A percentile compares a stretch with the other conserved stretches of the same genome.
phyloP scores from a whole-genome alignment of 2,329 filamentous ascomycete genomes.

The Alternaria incomplexa region DNA sequence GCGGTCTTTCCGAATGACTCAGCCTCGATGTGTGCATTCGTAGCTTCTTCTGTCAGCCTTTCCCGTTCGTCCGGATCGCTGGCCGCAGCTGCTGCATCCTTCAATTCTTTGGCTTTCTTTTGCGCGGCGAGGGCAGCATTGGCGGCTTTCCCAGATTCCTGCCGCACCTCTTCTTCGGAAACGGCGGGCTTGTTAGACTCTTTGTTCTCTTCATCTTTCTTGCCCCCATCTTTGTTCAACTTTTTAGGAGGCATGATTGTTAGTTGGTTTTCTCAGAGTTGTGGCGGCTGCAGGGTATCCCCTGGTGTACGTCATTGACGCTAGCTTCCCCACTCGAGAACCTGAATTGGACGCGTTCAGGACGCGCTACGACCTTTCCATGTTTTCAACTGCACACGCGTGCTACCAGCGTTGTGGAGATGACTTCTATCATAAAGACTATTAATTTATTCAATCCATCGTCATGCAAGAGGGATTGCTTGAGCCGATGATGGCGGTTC shows the following conservation, averaged over 20 bases:
- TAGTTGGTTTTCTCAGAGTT: background rate
- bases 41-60: constrained; percentile 28
- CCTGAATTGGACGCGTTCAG: constrained; percentile 1
- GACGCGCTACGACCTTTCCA: background rate
- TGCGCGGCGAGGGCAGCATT: constrained; percentile 24
- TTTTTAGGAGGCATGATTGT: constrained; percentile 9
- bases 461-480: background rate
- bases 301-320: constrained; percentile 10
- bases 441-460: background rate
- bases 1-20: constrained; percentile 34
- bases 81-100: constrained; percentile 23
- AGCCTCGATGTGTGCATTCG: constrained; percentile 28
- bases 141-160: constrained; percentile 27
- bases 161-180: constrained; percentile 24
- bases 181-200: constrained; percentile 14
- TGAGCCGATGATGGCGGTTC: background rate
- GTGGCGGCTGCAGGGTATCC: background rate
- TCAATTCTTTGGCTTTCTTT: constrained; percentile 25
- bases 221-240: background rate
- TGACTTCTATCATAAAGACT: background rate
- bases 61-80: constrained; percentile 25
- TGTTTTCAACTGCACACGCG: background rate
- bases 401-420: background rate
- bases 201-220: background rate
- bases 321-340: constrained; percentile 3